Base-by-base conservation (phyloP, 2,329 filamentous ascomycete species). In the Truncatella angustata region DNA sequence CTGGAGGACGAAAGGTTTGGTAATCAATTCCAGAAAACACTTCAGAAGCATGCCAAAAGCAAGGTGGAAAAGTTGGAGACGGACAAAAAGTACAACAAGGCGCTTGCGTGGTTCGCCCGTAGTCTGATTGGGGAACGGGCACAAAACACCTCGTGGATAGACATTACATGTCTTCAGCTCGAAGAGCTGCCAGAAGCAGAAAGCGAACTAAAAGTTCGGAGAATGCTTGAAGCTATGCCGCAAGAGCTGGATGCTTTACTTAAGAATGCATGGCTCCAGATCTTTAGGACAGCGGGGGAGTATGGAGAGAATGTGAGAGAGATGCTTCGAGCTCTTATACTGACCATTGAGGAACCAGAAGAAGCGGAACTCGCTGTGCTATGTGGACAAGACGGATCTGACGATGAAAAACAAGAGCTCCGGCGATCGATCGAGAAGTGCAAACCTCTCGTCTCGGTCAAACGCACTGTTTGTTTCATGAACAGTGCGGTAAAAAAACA, bases 91-190 rank as follows among this genome's bases (percentile, higher is more conserved):
- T 74, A 74, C 50, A 74, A 70, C 51, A 71, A 68, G 45, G 72
- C 72, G 1, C 62, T 74, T 2, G 62, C 69, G 4, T 74, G 73
- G 52, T 74, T 71, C 50, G 70, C 69, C 0, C 70, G 70, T 34
- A 74, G 71, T 47, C 58, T 74, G 3, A 71, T 74, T 4, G 72
- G 71, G 0, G 70, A 65, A 32, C 63, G 72, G 28, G 72, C 72
- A 0, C 70, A 73, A 6, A 74, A 72, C 45, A 73, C 69, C 0
- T 71, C 73, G 24, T 74, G 72, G 72, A 73, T 74, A 24, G 71
- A 74, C 23, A 73, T 74, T 3, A 70, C 71, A 1, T 72, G 68
- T 28, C 66, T 73, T 46, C 71, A 73, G 20, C 66, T 74, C 1
- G 61, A 68, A n/a, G 70, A 71, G 16, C 60, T 74, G 3, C 67